Evolutionary conservation across 352 stramenopile genomes (phyloP).

Genomic region (Pythium chondricola): DNA sequence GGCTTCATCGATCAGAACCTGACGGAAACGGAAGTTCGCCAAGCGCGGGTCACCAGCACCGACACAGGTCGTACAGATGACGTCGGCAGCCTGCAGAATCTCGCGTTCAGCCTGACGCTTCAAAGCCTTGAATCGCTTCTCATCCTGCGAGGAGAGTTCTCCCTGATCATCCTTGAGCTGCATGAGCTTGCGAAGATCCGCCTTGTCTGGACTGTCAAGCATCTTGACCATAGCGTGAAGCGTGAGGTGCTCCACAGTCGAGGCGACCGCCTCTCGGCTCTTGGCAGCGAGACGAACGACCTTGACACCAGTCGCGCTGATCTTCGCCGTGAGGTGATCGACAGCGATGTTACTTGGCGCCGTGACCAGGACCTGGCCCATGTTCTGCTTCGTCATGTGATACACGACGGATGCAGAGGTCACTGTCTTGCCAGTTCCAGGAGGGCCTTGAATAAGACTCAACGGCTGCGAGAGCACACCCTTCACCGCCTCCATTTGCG

Average conservation of each 20-base stretch:
- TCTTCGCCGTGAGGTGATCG: slow-evolving; percentile 89
- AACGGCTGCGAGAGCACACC: slow-evolving; percentile 95
- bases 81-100: slow-evolving; percentile 96
- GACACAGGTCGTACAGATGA: slow-evolving; percentile 99
- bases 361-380: slow-evolving; percentile 98
- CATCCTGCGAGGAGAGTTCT: slow-evolving; percentile 91
- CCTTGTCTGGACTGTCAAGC: slow-evolving; percentile 85
- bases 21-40: slow-evolving; percentile 97
- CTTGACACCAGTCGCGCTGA: slow-evolving; percentile 95
- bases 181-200: slow-evolving; percentile 88
- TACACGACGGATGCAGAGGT: slow-evolving; percentile 99
- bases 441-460: slow-evolving; percentile 97
- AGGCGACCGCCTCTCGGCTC: slow-evolving; percentile 93
- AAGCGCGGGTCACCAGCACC: slow-evolving; percentile 96
- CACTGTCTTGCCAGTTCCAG: slow-evolving; percentile 96
- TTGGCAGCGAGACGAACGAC: slow-evolving; percentile 98
- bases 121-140: slow-evolving; percentile 94
- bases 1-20: slow-evolving; percentile 99
- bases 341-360: slow-evolving; percentile 99
- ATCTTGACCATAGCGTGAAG: slow-evolving; percentile 96
- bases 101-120: slow-evolving; percentile 92
- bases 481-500: slow-evolving; percentile 94
- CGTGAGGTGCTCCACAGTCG: slow-evolving; percentile 95
- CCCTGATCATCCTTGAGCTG: slow-evolving; percentile 96
- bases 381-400: slow-evolving; percentile 97